Evolutionary conservation across 1,284 basidiomycete species (phyloP), one percentile per base, ranked within the genome.

Genomic region (Thelephora terrestris): DNA sequence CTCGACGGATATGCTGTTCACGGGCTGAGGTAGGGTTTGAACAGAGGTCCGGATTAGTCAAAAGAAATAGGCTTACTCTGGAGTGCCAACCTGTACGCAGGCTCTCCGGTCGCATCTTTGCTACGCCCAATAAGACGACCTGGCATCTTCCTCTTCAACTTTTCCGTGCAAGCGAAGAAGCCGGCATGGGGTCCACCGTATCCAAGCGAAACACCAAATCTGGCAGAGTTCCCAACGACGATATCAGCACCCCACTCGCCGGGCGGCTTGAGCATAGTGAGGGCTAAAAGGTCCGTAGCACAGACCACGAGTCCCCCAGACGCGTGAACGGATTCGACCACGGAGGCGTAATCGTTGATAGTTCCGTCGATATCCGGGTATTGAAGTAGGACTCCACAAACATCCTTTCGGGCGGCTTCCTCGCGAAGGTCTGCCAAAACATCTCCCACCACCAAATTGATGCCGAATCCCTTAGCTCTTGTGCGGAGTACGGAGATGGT

Each of bases 161-260:
- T 83, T 53, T 99, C 92, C 21, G 84, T 87, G 53, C 91, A 91
- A 6, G 95, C 89, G 63, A 99, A 99, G 78, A 99, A 99, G 7
- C 90, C 93, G 16, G 86, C 93, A 60, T 95, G 91, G 20, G 91
- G 91, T 20, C 91, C 91, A 53, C 91, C 91, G 62, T 91, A 94
- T 25, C 91, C 91, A 46, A 80, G 77, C 25, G 91, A 90, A 24
- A 94, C 91, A 63, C 95, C 95, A 61, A 99, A 99, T 38, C 95
- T 82, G 40, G 89, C 94, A 34, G 92, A 90, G 65, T 95, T 98
- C 38, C 95, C 95, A 47, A 95, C 73, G 3, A 93, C 94, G 55
- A 99, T 85, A 65, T 99, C 95, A 32, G 93, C 94, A 45, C 95
- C 95, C 91, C 95, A 98, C 73, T 98, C 95, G 50, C 95, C 95